Base-by-base conservation (phyloP, 1,284 basidiomycete genomes). In the Cutaneotrichosporon sp. region DNA sequence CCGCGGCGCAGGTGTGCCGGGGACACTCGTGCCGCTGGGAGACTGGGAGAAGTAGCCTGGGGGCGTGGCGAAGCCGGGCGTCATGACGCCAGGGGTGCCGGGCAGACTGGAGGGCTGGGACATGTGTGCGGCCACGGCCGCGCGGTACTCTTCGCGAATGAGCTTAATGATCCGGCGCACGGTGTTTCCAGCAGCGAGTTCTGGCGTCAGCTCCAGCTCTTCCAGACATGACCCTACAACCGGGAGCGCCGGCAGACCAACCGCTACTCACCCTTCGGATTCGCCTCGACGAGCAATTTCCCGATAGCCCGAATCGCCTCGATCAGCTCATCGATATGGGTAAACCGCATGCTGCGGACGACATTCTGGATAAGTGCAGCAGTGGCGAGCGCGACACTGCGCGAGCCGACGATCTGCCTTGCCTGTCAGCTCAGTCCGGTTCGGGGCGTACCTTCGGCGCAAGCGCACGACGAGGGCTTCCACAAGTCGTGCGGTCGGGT, bases 181-280 rank as follows among this genome's bases (percentile, higher is more conserved):
- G 27, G 92, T 94, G 71, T 97, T 97, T 12, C 90, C 91, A 35
- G 96, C 87, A 38, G 90, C 87, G 65, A 93, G 87, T 71, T 98
- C 94, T 92, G 64, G 10, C 31, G 33, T 50, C 22, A 46, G 25
- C 8, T 17, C 14, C 27, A 27, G 32, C 29, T 31, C 4, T 3
- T 16, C 20, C 20, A 16, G 5, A 14, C 3, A 39, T 14, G 10
- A 8, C 24, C n/a, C 22, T 6, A 41, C 22, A 25, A 7, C 6
- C 53, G 12, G 19, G 14, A 20, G 29, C 5, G 22, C 14, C n/a
- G 32, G 14, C 5, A 32, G 29, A 5, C 2, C 11, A 41, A 4
- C 2, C 22, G 12, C 10, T 11, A 59, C 72, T 54, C 60, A 91
- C 92, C 91, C 83, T 93, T 92, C 10, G 91, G 90, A 67, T 97